A percentile compares a stretch with the other conserved stretches of the same genome.
These are phyloP conservation scores for Cryptococcus sp. DNA, from an alignment of 1,284 basidiomycete species.

Conservation along the genomic window DNA sequence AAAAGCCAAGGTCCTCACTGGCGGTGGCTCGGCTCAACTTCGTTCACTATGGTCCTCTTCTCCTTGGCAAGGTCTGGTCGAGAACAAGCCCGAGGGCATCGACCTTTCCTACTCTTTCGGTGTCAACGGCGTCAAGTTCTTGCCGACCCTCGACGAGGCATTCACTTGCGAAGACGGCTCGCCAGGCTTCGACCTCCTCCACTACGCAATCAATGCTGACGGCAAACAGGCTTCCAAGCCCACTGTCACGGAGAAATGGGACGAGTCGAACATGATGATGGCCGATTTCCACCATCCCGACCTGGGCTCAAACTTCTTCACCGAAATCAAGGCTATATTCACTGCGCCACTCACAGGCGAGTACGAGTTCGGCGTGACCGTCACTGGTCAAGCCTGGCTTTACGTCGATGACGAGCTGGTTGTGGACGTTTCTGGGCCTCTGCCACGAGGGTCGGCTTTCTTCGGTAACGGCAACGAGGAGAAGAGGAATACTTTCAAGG, in stretches of 20 bases:
- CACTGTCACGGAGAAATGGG: slow-evolving; percentile 17
- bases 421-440: slow-evolving; percentile 66
- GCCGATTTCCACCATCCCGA: slow-evolving; percentile 29
- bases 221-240: slow-evolving; percentile 17
- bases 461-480: slow-evolving; percentile 32
- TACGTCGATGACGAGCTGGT: slow-evolving; percentile 63
- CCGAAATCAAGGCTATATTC: slow-evolving; percentile 27
- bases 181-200: slow-evolving; percentile 27
- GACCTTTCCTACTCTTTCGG: slow-evolving; percentile 55
- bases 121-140: slow-evolving; percentile 23
- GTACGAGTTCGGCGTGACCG: slow-evolving; percentile 35
- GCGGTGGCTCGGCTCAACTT: slow-evolving; percentile 61
- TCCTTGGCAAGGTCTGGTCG: slow-evolving; percentile 60
- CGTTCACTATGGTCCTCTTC: slow-evolving; percentile 58
- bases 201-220: slow-evolving; percentile 22
- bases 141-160: slow-evolving; percentile 26
- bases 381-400: slow-evolving; percentile 50
- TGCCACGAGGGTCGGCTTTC: slow-evolving; percentile 16
- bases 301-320: slow-evolving; percentile 23
- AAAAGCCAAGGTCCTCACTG: slow-evolving; percentile 59
- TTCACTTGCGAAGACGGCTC: slow-evolving; percentile 29
- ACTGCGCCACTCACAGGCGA: slow-evolving; percentile 27
- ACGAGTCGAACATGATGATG: slow-evolving; percentile 28
- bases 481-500: slow-evolving; percentile 22
- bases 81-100: slow-evolving; percentile 47